Base-by-base conservation (phyloP, 1,284 basidiomycete genomes). In the Heterobasidion parviporum region DNA sequence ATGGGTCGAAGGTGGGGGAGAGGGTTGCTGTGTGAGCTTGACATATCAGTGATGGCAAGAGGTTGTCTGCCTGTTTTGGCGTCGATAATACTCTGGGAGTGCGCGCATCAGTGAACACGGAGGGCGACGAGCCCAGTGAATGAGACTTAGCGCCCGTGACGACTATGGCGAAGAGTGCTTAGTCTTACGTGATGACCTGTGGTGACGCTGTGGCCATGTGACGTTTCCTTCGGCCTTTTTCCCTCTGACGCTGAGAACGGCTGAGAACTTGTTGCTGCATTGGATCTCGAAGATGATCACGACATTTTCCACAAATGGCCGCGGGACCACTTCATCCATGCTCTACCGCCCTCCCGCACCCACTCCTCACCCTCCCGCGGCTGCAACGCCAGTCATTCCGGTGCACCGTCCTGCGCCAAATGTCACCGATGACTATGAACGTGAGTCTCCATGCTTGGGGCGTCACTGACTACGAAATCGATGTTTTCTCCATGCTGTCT, bases 351-450 rank as follows among this genome's bases (percentile, higher is more conserved):
- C 60, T 44, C 56, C 59, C 16, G 20, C 52, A 7, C 35, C 55
- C 14, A n/a, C 54, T 6, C 33, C 52, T 12, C 20, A 38, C n/a
- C 47, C 54, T 20, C 45, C 52, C 8, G 9, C 56, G 32, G 36
- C 53, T 50, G 49, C 51, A 1, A 14, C 55, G 7, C 57, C 60
- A n/a, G 52, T 53, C n/a, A 48, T 54, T 1, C 58, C 44, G n/a
- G 38, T 26, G 38, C 57, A 20, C 36, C 54, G 9, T 53, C 53
- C 18, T 36, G 68, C 67, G 5, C 75, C 81, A 52, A 81, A 80
- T 61, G 67, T 83, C 15, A 80, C 79, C 36, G 87, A 89, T 68
- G 87, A 88, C 65, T 87, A 88, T 66, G 87, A 89, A 74, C 77
- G 86, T 89, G 66, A 65, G 83, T 72, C 14, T 54, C 38, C 12